phyloP scores from a whole-genome alignment of 805 yeast species.

The Schwanniomyces occidentalis region DNA sequence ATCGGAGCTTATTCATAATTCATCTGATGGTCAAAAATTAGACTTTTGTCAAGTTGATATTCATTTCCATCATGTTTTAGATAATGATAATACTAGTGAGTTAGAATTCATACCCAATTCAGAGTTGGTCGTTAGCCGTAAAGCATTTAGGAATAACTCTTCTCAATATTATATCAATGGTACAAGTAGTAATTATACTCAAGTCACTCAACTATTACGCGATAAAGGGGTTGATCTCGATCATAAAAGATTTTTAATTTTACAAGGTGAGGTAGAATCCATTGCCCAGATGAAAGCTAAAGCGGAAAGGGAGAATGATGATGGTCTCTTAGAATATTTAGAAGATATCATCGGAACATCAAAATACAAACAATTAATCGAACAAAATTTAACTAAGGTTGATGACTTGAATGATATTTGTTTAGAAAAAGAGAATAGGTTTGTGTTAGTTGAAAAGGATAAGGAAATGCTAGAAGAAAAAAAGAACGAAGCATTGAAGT shows the following conservation, averaged over 20 bases:
- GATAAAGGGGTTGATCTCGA: slow-evolving; percentile 90
- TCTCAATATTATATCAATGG: slow-evolving; percentile 80
- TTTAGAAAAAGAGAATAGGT: slow-evolving; percentile 75
- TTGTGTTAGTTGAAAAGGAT: slow-evolving; percentile 77
- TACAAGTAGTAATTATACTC: slow-evolving; percentile 67
- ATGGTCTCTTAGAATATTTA: slow-evolving; percentile 88
- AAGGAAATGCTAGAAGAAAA: slow-evolving; percentile 62
- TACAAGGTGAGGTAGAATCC: slow-evolving; percentile 98
- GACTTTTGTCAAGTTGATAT: slow-evolving; percentile 88
- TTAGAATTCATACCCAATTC: slow-evolving; percentile 45
- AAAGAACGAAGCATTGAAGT: slow-evolving; percentile 69
- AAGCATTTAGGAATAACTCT: slow-evolving; percentile 71
- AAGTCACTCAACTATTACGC: slow-evolving; percentile 72
- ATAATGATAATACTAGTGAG: slow-evolving; percentile 41
- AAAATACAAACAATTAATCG: slow-evolving; percentile 74
- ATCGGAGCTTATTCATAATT: slow-evolving; percentile 90
- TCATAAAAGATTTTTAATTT: slow-evolving; percentile 88
- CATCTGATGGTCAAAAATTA: slow-evolving; percentile 60
- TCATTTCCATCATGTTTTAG: slow-evolving; percentile 76
- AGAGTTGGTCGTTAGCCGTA: slow-evolving; percentile 72
- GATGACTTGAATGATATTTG: slow-evolving; percentile 81
- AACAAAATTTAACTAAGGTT: slow-evolving; percentile 55
- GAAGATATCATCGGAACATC: slow-evolving; percentile 98
- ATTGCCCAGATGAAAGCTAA: slow-evolving; percentile 99
- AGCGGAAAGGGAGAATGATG: slow-evolving; percentile 89